Base-by-base conservation (phyloP, 768 basidiomycete genomes). In the Daedaleopsis sinensis region DNA sequence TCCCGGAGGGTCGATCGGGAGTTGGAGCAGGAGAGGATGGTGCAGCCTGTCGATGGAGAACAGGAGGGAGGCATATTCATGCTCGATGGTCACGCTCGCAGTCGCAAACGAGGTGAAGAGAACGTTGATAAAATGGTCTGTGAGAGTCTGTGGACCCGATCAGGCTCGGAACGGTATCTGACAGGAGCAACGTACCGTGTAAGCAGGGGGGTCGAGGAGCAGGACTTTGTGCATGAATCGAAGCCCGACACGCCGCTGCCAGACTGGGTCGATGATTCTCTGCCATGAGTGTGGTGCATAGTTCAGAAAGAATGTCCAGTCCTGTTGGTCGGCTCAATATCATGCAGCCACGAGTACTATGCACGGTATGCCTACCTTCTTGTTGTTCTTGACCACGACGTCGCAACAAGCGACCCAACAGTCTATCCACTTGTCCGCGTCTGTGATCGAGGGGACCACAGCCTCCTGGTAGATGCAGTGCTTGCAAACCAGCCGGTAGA, bases 321-420 rank as follows among this genome's bases (percentile, higher is more conserved):
- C 79, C 88, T 90, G 51, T 32, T 58, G 52, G 44, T 44, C n/a
- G 27, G 10, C 36, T 59, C 12, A 61, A 46, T 18, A 10, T 27
- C 38, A 27, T 50, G 53, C 47, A 50, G 43, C n/a, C 18, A 7
- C 10, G 24, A 19, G 16, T 2, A 18, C 18, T 42, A 54, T n/a
- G 13, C n/a, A 43, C 24, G 12, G 52, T 36, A 23, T 18, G n/a
- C 19, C 0, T 18, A 86, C 85, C 67, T 75, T 74, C 58, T 76
- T 61, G 21, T 76, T 71, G 58, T 84, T 83, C 64, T 82, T 81
- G 7, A 89, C 81, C 16, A 87, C 67, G 18, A 93, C 79, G 57
- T 79, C 1, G 84, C 85, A 65, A 65, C 88, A 92, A 5, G 86
- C 84, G 8, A 90, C 78, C 90, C 91, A 94, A 65, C 87, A 88